A percentile compares a stretch with the other conserved stretches of the same genome.
Evolutionary conservation across 2,329 filamentous ascomycete species (phyloP).

Genomic region (Xylariaceae sp.): DNA sequence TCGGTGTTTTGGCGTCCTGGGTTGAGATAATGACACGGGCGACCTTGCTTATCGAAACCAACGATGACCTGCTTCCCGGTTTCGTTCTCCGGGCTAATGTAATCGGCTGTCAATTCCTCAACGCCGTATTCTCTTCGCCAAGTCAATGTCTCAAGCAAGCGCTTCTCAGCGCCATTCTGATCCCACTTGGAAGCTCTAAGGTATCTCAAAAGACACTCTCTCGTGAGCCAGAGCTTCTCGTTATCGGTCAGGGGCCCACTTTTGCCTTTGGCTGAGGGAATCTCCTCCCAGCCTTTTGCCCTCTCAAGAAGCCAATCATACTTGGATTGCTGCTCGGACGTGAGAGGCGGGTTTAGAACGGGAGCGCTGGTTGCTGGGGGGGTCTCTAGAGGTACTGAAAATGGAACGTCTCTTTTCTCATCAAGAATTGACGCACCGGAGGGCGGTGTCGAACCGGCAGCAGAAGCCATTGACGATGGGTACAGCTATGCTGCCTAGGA

Average conservation of each 20-base stretch:
- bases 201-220: constrained; percentile 88
- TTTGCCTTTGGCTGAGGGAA: constrained; percentile 55
- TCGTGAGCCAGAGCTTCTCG: constrained; percentile 86
- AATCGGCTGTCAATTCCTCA: constrained; percentile 72
- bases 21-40: constrained; percentile 88
- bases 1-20: constrained; percentile 92
- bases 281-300: constrained; percentile 65
- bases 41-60: constrained; percentile 77
- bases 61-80: constrained; percentile 91
- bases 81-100: constrained; percentile 90
- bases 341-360: constrained; percentile 55
- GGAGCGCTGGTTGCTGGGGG: constrained; percentile 58
- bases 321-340: constrained; percentile 72
- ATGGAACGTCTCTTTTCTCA: constrained; percentile 27
- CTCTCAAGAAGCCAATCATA: constrained; percentile 72
- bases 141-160: constrained; percentile 73
- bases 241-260: constrained; percentile 66
- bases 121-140: constrained; percentile 92
- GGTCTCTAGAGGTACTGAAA: constrained; percentile 54
- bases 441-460: constrained; percentile 12
- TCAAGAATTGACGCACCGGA: constrained; percentile 12
- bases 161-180: constrained; percentile 67
- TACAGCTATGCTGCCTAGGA: background rate
- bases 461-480: constrained; percentile 13
- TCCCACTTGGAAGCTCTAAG: constrained; percentile 92